Conservation (phyloP, 257 asterid genomes). For the Gentiana macrophylla region DNA sequence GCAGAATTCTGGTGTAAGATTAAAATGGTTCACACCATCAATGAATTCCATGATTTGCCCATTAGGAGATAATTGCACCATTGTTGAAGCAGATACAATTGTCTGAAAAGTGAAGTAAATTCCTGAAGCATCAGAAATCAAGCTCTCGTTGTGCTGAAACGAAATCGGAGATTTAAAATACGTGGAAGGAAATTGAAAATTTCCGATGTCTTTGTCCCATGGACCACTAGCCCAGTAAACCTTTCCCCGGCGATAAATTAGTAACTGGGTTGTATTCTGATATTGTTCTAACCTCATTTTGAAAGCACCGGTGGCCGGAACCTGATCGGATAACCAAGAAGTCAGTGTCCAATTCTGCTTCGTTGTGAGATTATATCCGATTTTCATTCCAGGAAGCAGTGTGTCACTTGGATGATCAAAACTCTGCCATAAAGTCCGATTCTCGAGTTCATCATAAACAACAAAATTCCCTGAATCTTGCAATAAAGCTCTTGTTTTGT, state of each 20-base stretch:
- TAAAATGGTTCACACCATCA: background rate
- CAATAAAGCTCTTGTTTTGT: conserved; percentile 20
- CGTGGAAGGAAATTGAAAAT: background rate
- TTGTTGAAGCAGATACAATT: background rate
- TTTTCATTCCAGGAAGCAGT: conserved; percentile 49
- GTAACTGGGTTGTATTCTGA: conserved; percentile 8
- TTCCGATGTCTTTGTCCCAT: conserved; percentile 6
- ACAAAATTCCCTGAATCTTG: conserved; percentile 35
- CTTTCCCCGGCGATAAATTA: conserved; percentile 20
- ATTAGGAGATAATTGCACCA: conserved; percentile 4
- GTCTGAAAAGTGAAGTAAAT: conserved; percentile 11
- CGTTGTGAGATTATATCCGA: conserved; percentile 31
- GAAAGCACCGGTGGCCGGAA: conserved; percentile 39
- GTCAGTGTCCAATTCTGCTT: conserved; percentile 27
- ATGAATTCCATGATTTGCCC: background rate
- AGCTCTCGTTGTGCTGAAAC: background rate
- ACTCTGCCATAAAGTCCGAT: conserved; percentile 33
- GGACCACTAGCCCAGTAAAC: conserved; percentile 19
- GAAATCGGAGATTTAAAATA: background rate
- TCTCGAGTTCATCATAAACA: conserved; percentile 7
- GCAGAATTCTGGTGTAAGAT: conserved; percentile 7
- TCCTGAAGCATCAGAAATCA: background rate
- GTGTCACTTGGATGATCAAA: conserved; percentile 49
- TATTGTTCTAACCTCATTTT: conserved; percentile 30
- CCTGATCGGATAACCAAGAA: conserved; percentile 27